Evolutionary conservation across 2,329 filamentous ascomycete species (phyloP), one percentile per base, ranked within the genome.

Genomic region (Teratosphaeriaceae sp.): DNA sequence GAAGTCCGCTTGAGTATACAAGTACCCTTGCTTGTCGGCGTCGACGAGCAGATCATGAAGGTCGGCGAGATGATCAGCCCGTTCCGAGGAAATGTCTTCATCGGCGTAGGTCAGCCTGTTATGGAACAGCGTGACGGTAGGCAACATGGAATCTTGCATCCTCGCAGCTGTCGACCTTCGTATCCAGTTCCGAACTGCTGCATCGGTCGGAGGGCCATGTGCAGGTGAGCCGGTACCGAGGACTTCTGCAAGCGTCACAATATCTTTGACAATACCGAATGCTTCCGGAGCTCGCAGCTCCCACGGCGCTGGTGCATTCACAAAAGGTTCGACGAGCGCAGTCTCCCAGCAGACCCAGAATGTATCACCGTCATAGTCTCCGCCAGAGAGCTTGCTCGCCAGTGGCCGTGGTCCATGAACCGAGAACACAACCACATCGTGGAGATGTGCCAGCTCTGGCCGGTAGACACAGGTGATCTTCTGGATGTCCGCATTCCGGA

Each of bases 361-460:
- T 11, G 68, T 74, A 48, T 92, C 86, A 0, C 86, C 86, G 51
- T 90, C 85, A 48, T 88, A 90, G 55, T 90, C 86, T 0, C 86
- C 86, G 0, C 86, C 86, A 1, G 84, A 86, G 0, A 90, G 68
- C 53, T 82, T 80, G 7, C 79, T 75, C 0, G 85, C 86, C 0
- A 88, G 70, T 0, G 85, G 77, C 1, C 65, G 66, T 20, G 72
- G 58, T 0, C 84, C 84, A 46, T 74, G 76, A 0, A 69, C 71
- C 0, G 85, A 72, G 51, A 97, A 96, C 0, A 96, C 74, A 12
- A 92, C 72, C 1, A 95, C 80, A 53, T 96, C 84, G 47, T 84
- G 84, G 0, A 95, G 63, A 2, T 78, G 75, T 2, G 80, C 76
- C 0, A 90, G 65, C 31, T 80, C 72, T 0, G 73, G 70, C n/a